Percentiles rank a stretch among this genome's conserved stretches.
These are phyloP conservation scores for Yamadazyma jaroonii DNA, from an alignment of 1,139 yeast species.

Conservation along the genomic window DNA sequence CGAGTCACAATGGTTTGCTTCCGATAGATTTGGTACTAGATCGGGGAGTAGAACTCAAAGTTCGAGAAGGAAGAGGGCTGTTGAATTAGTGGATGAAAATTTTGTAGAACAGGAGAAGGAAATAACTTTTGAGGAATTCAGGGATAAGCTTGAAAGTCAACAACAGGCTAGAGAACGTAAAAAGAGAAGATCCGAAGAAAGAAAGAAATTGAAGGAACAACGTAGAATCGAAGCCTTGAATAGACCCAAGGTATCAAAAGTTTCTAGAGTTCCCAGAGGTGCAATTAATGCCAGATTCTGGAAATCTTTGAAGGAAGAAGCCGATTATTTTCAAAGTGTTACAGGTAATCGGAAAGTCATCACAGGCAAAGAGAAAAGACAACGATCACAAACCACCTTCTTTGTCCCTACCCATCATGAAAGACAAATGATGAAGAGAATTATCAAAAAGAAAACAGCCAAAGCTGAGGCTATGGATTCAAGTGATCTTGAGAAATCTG, in stretches of 20 bases:
- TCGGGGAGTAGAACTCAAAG: constrained; percentile 7
- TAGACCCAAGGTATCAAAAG: constrained; percentile 6
- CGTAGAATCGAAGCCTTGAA: constrained; percentile 12
- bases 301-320: constrained; percentile 18
- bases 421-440: constrained; percentile 12
- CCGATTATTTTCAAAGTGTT: constrained; percentile 38
- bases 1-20: constrained; percentile 35
- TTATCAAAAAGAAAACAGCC: constrained; percentile 7
- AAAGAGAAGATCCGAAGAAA: constrained; percentile 6
- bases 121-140: constrained; percentile 7
- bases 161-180: constrained; percentile 1
- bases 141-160: constrained; percentile 3
- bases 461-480: constrained; percentile 3
- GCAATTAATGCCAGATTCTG: not conserved
- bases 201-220: constrained; percentile 7
- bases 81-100: constrained; percentile 10
- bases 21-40: constrained; percentile 17
- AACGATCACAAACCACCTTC: constrained; percentile 25
- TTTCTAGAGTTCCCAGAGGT: constrained; percentile 1
- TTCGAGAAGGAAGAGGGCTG: constrained; percentile 12
- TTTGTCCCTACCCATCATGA: constrained; percentile 24
- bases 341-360: constrained; percentile 33
- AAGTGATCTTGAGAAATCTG: constrained; percentile 2
- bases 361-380: constrained; percentile 32
- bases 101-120: constrained; percentile 2